These are phyloP conservation scores for Podaxis pistillaris DNA, from an alignment of 768 basidiomycete genomes.

Conservation along the genomic window DNA sequence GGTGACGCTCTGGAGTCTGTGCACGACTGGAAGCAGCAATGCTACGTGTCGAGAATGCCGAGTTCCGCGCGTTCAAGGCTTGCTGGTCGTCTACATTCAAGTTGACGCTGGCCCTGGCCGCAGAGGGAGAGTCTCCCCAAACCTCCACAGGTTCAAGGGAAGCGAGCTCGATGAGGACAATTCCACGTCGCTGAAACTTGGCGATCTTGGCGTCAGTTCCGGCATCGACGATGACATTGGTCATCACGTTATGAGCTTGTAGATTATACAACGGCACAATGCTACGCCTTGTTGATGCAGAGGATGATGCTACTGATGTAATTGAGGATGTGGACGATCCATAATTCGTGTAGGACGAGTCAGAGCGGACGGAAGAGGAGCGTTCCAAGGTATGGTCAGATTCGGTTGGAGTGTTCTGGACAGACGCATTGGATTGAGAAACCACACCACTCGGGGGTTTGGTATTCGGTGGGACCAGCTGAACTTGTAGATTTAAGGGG, in stretches of 20 bases:
- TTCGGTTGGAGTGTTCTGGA: conserved; percentile 19
- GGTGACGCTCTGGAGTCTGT: conserved; percentile 10
- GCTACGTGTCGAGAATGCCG: conserved; percentile 4
- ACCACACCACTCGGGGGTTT: conserved; percentile 38
- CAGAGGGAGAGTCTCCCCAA: conserved; percentile 37
- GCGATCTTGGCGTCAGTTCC: conserved; percentile 88
- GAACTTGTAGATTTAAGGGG: conserved; percentile 87
- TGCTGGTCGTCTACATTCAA: conserved; percentile 5
- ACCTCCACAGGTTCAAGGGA: conserved; percentile 82
- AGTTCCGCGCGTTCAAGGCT: neutral
- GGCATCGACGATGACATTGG: conserved; percentile 83
- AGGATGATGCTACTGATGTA: conserved; percentile 32
- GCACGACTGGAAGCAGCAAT: conserved; percentile 2
- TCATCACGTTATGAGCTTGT: conserved; percentile 84
- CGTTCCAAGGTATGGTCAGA: conserved; percentile 32
- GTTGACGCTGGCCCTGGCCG: conserved; percentile 4
- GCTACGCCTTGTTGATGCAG: conserved; percentile 45
- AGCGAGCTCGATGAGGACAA: conserved; percentile 78
- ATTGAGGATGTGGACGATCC: conserved; percentile 40
- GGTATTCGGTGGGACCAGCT: conserved; percentile 74
- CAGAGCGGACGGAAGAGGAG: conserved; percentile 59
- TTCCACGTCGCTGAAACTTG: conserved; percentile 66
- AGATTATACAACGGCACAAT: conserved; percentile 88
- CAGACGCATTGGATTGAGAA: conserved; percentile 22
- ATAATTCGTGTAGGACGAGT: conserved; percentile 34